phyloP scores from a whole-genome alignment of 768 basidiomycete genomes.

The Lentinus brumalis region DNA sequence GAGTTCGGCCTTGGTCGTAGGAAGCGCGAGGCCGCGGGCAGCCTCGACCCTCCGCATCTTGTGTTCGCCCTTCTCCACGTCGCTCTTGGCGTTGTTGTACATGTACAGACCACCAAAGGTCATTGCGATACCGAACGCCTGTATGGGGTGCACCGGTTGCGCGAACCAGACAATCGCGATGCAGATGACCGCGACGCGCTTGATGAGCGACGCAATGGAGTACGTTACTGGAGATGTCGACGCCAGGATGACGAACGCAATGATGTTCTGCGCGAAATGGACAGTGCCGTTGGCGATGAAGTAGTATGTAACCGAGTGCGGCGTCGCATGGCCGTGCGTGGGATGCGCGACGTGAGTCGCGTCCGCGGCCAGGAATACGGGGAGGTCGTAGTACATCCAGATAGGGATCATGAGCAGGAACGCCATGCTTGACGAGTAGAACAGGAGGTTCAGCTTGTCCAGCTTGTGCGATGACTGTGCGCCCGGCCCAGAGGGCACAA shows the following conservation, averaged over 20 bases:
- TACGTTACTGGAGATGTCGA: conserved; percentile 98
- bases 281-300: conserved; percentile 94
- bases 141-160: conserved; percentile 80
- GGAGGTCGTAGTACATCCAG: conserved; percentile 89
- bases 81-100: conserved; percentile 93
- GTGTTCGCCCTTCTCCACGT: conserved; percentile 92
- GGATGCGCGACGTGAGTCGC: conserved; percentile 47
- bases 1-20: conserved; percentile 65
- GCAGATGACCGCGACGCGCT: conserved; percentile 97
- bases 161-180: conserved; percentile 97
- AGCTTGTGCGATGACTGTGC: conserved; percentile 65
- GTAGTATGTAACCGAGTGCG: conserved; percentile 75
- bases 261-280: conserved; percentile 96
- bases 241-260: conserved; percentile 95
- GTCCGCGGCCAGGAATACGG: conserved; percentile 55
- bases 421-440: conserved; percentile 93
- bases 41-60: conserved; percentile 80
- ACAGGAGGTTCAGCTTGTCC: conserved; percentile 94
- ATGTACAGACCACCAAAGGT: conserved; percentile 92
- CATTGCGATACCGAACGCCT: conserved; percentile 86
- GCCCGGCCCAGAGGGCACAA: conserved; percentile 69
- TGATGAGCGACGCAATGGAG: conserved; percentile 96
- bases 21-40: conserved; percentile 65
- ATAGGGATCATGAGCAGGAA: conserved; percentile 96
- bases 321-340: conserved; percentile 41